Percentiles rank a stretch among this genome's conserved stretches.
These are phyloP conservation scores for Pestalotiopsis sp. DNA, from an alignment of 2,329 filamentous ascomycete species.

Conservation along the genomic window DNA sequence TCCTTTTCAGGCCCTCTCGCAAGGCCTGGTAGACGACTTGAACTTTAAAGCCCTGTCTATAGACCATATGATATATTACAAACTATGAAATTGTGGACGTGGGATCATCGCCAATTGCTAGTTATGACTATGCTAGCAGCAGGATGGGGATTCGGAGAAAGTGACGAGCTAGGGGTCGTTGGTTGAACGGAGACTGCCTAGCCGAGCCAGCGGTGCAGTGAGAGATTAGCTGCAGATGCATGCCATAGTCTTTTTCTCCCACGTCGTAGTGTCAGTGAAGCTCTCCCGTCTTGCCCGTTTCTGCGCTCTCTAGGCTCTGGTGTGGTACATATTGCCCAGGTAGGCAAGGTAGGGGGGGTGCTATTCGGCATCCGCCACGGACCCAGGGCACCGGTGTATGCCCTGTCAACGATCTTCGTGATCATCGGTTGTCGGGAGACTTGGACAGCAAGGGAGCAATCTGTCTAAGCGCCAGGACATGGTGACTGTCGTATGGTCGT, in stretches of 20 bases:
- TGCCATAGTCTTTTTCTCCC: constrained; percentile 18
- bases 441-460: background rate
- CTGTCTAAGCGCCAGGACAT: background rate
- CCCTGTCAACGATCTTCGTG: background rate
- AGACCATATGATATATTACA: background rate
- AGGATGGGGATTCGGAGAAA: background rate
- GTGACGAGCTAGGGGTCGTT: background rate
- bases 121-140: background rate
- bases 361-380: constrained; percentile 24
- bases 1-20: background rate
- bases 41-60: background rate
- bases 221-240: constrained; percentile 35
- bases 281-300: background rate
- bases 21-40: background rate
- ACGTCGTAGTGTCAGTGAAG: background rate
- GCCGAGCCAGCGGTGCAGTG: constrained; percentile 8
- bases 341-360: constrained; percentile 18
- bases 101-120: background rate
- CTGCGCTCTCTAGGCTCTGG: background rate
- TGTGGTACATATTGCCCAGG: background rate
- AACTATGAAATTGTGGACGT: background rate
- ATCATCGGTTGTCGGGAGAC: background rate
- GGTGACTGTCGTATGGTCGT: background rate
- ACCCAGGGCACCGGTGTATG: constrained; percentile 1
- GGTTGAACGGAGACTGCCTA: background rate